Base-by-base conservation (phyloP, 2,329 filamentous ascomycete genomes). In the Sarocladium kiliense region DNA sequence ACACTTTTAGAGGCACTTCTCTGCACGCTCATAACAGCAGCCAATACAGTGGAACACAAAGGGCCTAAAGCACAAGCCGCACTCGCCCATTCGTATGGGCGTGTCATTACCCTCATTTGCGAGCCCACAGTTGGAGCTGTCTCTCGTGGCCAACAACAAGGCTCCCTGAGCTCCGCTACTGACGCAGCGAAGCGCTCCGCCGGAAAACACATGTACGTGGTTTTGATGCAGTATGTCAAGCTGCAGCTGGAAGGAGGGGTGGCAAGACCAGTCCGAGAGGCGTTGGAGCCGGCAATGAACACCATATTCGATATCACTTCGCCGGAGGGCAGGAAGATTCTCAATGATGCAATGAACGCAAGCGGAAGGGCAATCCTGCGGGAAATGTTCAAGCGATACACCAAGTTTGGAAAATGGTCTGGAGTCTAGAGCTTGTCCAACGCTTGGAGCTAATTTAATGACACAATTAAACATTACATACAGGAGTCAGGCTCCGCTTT, bases 361-460 rank as follows among this genome's bases (percentile, higher is more conserved):
- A 80, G 77, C 59, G 83, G 82, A 6, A 71, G 84, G 58, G 82
- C 79, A 1, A 76, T 87, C 26, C 75, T 85, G 65, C 74, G 74
- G 60, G 77, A 79, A 57, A 71, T 86, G 73, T 85, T 78, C 59
- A 80, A 76, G 63, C 73, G 78, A 65, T 87, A 83, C 65, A 74
- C 74, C 64, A 81, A 77, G 68, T 85, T 85, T 71, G 82, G 82
- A 41, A 85, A 84, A 72, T 86, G 83, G 82, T 82, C 70, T 53
- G 81, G 81, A 32, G 75, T 84, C 23, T 83, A 73, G 67, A 60
- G 53, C 5, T 25, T 18, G 10, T 44, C 16, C 12, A 21, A 25
- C 16, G 41, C 16, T 44, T 23, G 25, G 23, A 11, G 3, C 44
- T 27, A 3, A 12, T 11, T 9, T 11, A n/a, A 27, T 30, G 21